A percentile compares a stretch with the other conserved stretches of the same genome.
phyloP scores from a whole-genome alignment of 2,329 filamentous ascomycete genomes.

The Fusarium lyarnte region DNA sequence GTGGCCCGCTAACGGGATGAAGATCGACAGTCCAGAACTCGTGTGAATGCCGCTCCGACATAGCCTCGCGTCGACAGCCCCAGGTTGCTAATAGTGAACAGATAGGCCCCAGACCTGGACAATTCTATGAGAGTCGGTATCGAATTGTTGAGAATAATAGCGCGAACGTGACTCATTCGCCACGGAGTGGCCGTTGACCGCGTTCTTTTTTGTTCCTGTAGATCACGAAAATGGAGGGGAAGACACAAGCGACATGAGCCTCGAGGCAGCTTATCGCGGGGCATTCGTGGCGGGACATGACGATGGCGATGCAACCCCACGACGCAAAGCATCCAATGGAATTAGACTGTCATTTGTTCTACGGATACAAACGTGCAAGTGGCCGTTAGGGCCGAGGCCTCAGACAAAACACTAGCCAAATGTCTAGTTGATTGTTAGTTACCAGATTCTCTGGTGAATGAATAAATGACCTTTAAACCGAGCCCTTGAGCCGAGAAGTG shows the following conservation, averaged over 20 bases:
- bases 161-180: slow-evolving; percentile 11
- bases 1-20: slow-evolving; percentile 25
- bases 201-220: slow-evolving; percentile 30
- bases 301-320: slow-evolving; percentile 27
- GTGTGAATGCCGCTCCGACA: slow-evolving; percentile 7
- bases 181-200: not conserved
- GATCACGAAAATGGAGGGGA: slow-evolving; percentile 36
- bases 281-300: slow-evolving; percentile 18
- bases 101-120: not conserved
- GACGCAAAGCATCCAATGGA: slow-evolving; percentile 19
- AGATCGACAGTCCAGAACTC: slow-evolving; percentile 31
- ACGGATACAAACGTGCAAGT: slow-evolving; percentile 3
- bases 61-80: not conserved
- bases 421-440: not conserved
- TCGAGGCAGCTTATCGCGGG: slow-evolving; percentile 31
- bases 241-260: not conserved
- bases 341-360: slow-evolving; percentile 6
- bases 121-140: not conserved
- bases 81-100: not conserved
- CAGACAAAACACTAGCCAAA: not conserved
- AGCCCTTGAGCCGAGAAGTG: slow-evolving; percentile 16
- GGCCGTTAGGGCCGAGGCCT: slow-evolving; percentile 16
- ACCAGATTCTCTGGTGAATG: not conserved
- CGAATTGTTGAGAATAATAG: slow-evolving; percentile 1
- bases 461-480: not conserved